phyloP scores from a whole-genome alignment of 768 basidiomycete species.

The Calocybe indica region DNA sequence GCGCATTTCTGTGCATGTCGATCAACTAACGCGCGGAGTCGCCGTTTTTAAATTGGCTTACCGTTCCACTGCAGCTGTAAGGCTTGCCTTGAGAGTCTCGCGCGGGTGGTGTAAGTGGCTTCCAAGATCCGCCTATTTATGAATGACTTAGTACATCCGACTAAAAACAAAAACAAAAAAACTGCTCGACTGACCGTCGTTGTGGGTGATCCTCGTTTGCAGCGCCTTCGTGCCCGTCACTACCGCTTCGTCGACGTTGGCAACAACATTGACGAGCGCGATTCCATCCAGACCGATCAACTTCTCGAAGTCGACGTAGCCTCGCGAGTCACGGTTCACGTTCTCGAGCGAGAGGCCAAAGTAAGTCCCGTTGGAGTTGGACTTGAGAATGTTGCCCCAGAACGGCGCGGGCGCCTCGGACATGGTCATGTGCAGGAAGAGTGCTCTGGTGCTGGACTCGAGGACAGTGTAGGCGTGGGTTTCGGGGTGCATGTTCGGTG shows the following conservation, averaged over 20 bases:
- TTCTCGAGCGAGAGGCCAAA: constrained; percentile 82
- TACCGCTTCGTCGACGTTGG: constrained; percentile 71
- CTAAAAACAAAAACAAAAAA: neutral
- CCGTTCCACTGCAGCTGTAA: constrained; percentile 69
- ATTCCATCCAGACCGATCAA: constrained; percentile 95
- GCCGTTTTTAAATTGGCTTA: constrained; percentile 22
- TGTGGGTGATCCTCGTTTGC: constrained; percentile 89
- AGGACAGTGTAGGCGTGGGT: constrained; percentile 92
- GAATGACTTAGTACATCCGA: constrained; percentile 2
- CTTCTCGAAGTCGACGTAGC: constrained; percentile 98
- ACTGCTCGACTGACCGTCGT: constrained; percentile 68
- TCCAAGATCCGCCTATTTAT: constrained; percentile 76
- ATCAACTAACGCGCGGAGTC: neutral
- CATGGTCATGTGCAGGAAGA: constrained; percentile 96
- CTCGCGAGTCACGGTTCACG: constrained; percentile 83
- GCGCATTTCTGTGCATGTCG: constrained; percentile 57
- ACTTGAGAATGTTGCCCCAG: constrained; percentile 92
- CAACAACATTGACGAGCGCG: constrained; percentile 85
- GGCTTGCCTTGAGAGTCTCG: constrained; percentile 66
- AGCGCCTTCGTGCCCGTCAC: constrained; percentile 69
- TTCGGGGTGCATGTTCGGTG: constrained; percentile 82
- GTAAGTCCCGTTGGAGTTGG: constrained; percentile 98
- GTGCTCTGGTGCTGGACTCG: constrained; percentile 87
- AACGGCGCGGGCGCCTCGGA: constrained; percentile 65
- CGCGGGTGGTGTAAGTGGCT: constrained; percentile 66